These are phyloP conservation scores for Picea sitchensis DNA, from an alignment of 75 land plant genomes.

Conservation along the genomic window DNA sequence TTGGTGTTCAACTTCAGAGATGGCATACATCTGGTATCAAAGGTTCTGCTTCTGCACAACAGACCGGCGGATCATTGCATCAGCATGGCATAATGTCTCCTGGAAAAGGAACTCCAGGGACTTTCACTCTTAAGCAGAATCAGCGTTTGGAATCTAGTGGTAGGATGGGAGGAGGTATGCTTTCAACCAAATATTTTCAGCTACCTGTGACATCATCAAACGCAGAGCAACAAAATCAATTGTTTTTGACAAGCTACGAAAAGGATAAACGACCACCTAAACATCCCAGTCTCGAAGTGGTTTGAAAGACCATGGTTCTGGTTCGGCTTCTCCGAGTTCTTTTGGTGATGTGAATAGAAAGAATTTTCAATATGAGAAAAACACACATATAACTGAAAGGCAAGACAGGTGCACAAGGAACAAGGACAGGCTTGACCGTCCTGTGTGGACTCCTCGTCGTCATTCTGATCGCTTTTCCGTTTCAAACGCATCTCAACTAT, in stretches of 20 bases:
- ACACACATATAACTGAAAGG: slow-evolving; percentile 11
- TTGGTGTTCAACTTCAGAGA: slow-evolving; percentile 2
- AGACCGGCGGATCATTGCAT: slow-evolving; percentile 10
- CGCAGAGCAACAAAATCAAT: slow-evolving; percentile 23
- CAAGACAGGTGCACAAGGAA: slow-evolving; percentile 44
- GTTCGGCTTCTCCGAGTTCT: neutral
- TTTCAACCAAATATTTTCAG: slow-evolving; percentile 27
- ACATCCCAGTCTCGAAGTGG: slow-evolving; percentile 12
- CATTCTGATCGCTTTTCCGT: slow-evolving; percentile 20
- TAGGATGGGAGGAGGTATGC: slow-evolving; percentile 33
- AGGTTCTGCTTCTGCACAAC: slow-evolving; percentile 9
- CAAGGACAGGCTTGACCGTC: slow-evolving; percentile 63
- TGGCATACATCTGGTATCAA: neutral
- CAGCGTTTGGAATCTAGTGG: slow-evolving; percentile 29
- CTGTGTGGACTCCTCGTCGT: slow-evolving; percentile 60
- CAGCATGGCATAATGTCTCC: slow-evolving; percentile 16
- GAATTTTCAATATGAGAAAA: slow-evolving; percentile 27
- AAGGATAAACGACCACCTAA: slow-evolving; percentile 51
- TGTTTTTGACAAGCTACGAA: slow-evolving; percentile 14
- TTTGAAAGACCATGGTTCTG: slow-evolving; percentile 20
- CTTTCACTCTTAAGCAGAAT: slow-evolving; percentile 14
- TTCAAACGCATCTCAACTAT: slow-evolving; percentile 14
- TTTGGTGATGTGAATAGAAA: slow-evolving; percentile 11
- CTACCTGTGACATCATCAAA: slow-evolving; percentile 4
- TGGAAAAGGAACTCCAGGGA: slow-evolving; percentile 13